Evolutionary conservation across 2,329 filamentous ascomycete genomes (phyloP).

Genomic region (Epichloe sibirici): DNA sequence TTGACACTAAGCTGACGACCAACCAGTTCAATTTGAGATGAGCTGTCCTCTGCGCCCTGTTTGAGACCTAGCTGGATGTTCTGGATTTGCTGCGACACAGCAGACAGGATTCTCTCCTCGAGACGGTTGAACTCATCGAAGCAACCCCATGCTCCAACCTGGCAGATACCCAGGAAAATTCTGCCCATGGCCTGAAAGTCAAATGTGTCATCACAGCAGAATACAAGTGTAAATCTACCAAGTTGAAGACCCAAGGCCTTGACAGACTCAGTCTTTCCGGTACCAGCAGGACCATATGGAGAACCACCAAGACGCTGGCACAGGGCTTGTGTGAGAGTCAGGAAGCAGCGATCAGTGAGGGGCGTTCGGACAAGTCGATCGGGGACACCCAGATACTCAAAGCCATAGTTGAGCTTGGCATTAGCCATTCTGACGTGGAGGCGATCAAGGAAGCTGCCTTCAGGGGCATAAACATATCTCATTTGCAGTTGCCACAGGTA

Average conservation of each 20-base stretch:
- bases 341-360: constrained; percentile 94
- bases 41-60: constrained; percentile 68
- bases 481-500: constrained; percentile 93
- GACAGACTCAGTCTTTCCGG: constrained; percentile 97
- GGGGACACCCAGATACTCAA: constrained; percentile 93
- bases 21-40: constrained; percentile 85
- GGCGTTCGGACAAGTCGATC: constrained; percentile 94
- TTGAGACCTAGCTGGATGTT: constrained; percentile 96
- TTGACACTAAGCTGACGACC: constrained; percentile 85
- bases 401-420: constrained; percentile 87
- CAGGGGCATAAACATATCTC: constrained; percentile 80
- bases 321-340: constrained; percentile 90
- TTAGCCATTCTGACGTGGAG: constrained; percentile 95
- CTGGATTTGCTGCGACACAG: constrained; percentile 97
- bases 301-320: constrained; percentile 93
- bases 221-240: constrained; percentile 93
- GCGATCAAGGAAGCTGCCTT: constrained; percentile 71
- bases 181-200: constrained; percentile 99
- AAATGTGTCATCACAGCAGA: constrained; percentile 99
- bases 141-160: constrained; percentile 98
- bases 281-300: constrained; percentile 93
- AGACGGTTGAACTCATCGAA: constrained; percentile 99
- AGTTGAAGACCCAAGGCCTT: constrained; percentile 95
- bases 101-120: constrained; percentile 93
- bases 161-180: constrained; percentile 97